These are phyloP conservation scores for Kwoniella botswanensis DNA, from an alignment of 768 basidiomycete species.

Conservation along the genomic window DNA sequence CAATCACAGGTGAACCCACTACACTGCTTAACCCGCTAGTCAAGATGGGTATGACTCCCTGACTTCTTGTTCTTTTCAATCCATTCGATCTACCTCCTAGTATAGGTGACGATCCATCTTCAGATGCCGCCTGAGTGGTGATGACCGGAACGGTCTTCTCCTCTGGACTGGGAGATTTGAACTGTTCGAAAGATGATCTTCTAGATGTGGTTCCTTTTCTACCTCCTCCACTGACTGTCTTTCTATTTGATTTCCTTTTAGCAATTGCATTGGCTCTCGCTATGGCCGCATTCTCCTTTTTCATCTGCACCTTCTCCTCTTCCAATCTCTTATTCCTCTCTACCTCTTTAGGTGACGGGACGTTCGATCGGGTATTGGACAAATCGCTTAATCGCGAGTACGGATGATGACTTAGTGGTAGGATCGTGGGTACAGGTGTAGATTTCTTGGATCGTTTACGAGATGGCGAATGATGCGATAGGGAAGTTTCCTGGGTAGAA, in stretches of 20 bases:
- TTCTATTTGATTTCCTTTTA: constrained; percentile 20
- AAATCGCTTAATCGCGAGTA: constrained; percentile 33
- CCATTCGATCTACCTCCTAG: constrained; percentile 5
- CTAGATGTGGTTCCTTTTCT: not conserved
- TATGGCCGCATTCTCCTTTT: constrained; percentile 31
- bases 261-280: constrained; percentile 30
- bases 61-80: constrained; percentile 38
- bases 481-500: not conserved
- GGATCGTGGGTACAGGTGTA: constrained; percentile 4
- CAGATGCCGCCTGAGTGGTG: constrained; percentile 11
- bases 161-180: constrained; percentile 13
- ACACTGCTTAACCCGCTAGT: constrained; percentile 20
- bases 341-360: constrained; percentile 36
- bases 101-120: constrained; percentile 9
- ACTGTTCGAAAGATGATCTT: constrained; percentile 3
- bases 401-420: constrained; percentile 23
- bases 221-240: not conserved
- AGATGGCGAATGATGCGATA: constrained; percentile 7
- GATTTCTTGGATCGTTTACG: constrained; percentile 15
- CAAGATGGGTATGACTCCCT: constrained; percentile 28
- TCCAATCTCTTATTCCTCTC: constrained; percentile 17
- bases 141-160: constrained; percentile 4
- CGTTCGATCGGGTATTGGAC: constrained; percentile 34
- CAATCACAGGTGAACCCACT: constrained; percentile 18
- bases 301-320: constrained; percentile 28